phyloP scores from a whole-genome alignment of 2,329 filamentous ascomycete genomes.

The Aspergillus sp. region DNA sequence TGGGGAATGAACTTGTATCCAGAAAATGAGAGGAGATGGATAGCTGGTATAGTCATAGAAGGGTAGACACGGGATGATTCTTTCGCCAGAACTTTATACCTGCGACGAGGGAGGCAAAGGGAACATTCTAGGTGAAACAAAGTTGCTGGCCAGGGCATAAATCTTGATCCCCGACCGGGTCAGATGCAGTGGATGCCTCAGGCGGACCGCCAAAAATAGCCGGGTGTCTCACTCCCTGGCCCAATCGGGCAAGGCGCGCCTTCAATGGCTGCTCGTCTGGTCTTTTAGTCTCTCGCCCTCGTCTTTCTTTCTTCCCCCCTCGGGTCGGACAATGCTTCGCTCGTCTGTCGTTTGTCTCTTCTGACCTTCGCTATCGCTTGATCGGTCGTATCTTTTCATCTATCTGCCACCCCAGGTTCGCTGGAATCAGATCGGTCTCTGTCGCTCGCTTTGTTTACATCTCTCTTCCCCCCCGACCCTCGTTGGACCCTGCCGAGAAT shows the following conservation, averaged over 20 bases:
- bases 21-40: no score
- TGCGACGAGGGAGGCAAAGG: no score
- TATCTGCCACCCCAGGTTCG: not conserved
- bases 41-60: no score
- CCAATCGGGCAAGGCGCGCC: slow-evolving; percentile 17
- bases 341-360: slow-evolving; percentile 9
- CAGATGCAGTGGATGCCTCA: slow-evolving; percentile 12
- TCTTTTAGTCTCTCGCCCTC: slow-evolving; percentile 15
- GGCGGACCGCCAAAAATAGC: slow-evolving; percentile 27
- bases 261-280: slow-evolving; percentile 1
- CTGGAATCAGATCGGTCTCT: slow-evolving; percentile 4
- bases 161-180: no score
- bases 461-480: slow-evolving; percentile 9
- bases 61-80: no score
- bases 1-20: no score
- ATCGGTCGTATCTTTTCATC: not conserved
- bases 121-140: no score
- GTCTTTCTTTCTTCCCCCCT: slow-evolving; percentile 13
- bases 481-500: slow-evolving; percentile 16
- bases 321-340: not conserved
- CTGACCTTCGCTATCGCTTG: slow-evolving; percentile 1
- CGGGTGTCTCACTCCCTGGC: slow-evolving; percentile 22
- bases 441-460: slow-evolving; percentile 30
- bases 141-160: no score
- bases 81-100: no score